Percentiles rank a stretch among this genome's conserved stretches.
Conservation (phyloP, 2,329 filamentous ascomycete genomes). For the Epichloe coenophiala region DNA sequence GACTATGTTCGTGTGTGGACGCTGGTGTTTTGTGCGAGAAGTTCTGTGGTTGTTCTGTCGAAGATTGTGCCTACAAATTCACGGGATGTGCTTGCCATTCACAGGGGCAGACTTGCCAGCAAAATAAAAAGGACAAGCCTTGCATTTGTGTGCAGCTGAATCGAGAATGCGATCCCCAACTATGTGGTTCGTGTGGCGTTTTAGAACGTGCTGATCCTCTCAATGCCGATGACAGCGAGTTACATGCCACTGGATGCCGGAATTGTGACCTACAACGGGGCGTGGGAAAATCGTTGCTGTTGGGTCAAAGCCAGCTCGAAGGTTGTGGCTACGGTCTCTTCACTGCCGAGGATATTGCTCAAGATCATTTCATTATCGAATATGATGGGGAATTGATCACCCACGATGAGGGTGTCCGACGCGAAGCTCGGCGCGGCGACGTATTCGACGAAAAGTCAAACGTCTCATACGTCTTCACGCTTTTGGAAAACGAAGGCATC, state of each 20-base stretch:
- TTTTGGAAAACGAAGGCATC: slow-evolving; percentile 45
- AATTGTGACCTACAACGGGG: slow-evolving; percentile 62
- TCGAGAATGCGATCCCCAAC: slow-evolving; percentile 66
- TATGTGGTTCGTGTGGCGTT: slow-evolving; percentile 61
- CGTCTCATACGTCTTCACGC: slow-evolving; percentile 51
- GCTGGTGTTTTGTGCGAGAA: slow-evolving; percentile 57
- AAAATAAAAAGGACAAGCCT: slow-evolving; percentile 40
- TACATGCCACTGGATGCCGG: slow-evolving; percentile 49
- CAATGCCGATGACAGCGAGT: slow-evolving; percentile 45
- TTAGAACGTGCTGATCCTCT: slow-evolving; percentile 52
- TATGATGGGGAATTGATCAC: slow-evolving; percentile 69
- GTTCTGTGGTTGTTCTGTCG: slow-evolving; percentile 50
- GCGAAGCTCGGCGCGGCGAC: slow-evolving; percentile 47
- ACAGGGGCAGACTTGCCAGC: slow-evolving; percentile 43
- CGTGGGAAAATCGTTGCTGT: slow-evolving; percentile 47
- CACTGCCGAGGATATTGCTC: slow-evolving; percentile 50
- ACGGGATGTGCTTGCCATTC: slow-evolving; percentile 52
- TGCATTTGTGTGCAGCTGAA: slow-evolving; percentile 63
- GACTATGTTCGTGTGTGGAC: slow-evolving; percentile 49
- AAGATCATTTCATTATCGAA: slow-evolving; percentile 65
- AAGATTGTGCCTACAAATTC: slow-evolving; percentile 48
- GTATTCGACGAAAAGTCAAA: slow-evolving; percentile 47
- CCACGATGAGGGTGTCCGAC: slow-evolving; percentile 53
- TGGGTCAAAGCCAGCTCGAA: slow-evolving; percentile 57
- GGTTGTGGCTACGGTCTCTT: slow-evolving; percentile 64